Base-by-base conservation (phyloP, 352 stramenopile species). In the Sclerospora graminicola region DNA sequence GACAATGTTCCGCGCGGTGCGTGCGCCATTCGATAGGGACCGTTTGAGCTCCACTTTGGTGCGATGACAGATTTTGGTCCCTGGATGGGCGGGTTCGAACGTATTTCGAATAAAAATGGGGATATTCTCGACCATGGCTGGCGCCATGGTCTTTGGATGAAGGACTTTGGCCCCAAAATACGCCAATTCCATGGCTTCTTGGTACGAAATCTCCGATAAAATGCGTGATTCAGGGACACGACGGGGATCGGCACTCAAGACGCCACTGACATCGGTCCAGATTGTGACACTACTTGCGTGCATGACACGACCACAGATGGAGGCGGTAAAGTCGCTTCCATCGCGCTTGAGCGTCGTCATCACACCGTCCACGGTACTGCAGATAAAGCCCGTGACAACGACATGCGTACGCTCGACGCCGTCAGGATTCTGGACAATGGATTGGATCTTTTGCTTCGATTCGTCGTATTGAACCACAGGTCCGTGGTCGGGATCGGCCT, bases 91-190 rank as follows among this genome's bases (percentile, higher is more conserved):
- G 1, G 86, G 71, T 44, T 97, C 94, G 58, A 98, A 98, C 9
- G 93, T 98, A 57, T 99, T 99, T 8, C 86, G 81, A 56, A 99
- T 98, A 59, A 85, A 98, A 48, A 99, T 97, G 4, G 95, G 95
- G 48, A 99, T 97, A 54, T 66, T 84, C n/a, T 86, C 77, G 11
- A 72, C 46, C 20, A 94, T 79, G 16, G 81, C 83, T 3, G 89
- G 88, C 9, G 70, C 82, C 94, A 98, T 98, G 23, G 94, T 96
- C 76, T 97, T 98, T 5, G 95, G 95, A 57, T 98, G 94, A 13
- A 98, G 83, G 24, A 98, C 95, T 62, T 99, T 98, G 10, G 95
- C 95, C 19, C 95, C 95, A 63, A 99, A 98, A 60, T 98, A 98
- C 7, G 94, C 95, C 20, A 99, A 72, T 67, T 98, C 95, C 89